Conservation (phyloP, 306 rosid species). For the Dicorynia guianensis region DNA sequence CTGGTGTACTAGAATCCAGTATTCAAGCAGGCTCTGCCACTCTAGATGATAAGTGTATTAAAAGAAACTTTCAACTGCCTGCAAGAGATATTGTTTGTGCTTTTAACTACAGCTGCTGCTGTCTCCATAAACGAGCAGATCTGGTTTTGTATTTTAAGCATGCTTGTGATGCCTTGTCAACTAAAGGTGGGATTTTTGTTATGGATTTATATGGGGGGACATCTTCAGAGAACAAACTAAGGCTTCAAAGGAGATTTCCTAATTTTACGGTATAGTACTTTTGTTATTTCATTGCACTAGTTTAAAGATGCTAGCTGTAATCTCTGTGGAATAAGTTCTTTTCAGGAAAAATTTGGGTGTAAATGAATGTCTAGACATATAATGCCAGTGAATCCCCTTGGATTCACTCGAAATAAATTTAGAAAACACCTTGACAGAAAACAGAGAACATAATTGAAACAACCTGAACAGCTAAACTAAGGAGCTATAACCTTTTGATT, state of each 20-base stretch:
- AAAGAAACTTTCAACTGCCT: conserved; percentile 52
- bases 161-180: conserved; percentile 66
- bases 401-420: background rate
- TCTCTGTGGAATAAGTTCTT: conserved; percentile 19
- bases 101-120: conserved; percentile 94
- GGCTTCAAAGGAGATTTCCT: conserved; percentile 84
- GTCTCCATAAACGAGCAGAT: conserved; percentile 86
- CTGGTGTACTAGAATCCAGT: conserved; percentile 46
- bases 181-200: conserved; percentile 84
- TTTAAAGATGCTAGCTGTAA: conserved; percentile 31
- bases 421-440: background rate
- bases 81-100: conserved; percentile 88
- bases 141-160: conserved; percentile 85
- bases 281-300: conserved; percentile 30
- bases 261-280: conserved; percentile 75
- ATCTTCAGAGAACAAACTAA: conserved; percentile 81
- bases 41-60: conserved; percentile 42
- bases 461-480: conserved; percentile 14
- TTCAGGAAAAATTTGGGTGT: conserved; percentile 20
- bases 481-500: conserved; percentile 21
- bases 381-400: conserved; percentile 19
- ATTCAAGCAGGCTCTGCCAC: conserved; percentile 47
- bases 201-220: conserved; percentile 97
- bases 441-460: conserved; percentile 2
- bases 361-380: no score